Evolutionary conservation across 331 rosid species (phyloP).

Genomic region (Pyracantha coccinea): DNA sequence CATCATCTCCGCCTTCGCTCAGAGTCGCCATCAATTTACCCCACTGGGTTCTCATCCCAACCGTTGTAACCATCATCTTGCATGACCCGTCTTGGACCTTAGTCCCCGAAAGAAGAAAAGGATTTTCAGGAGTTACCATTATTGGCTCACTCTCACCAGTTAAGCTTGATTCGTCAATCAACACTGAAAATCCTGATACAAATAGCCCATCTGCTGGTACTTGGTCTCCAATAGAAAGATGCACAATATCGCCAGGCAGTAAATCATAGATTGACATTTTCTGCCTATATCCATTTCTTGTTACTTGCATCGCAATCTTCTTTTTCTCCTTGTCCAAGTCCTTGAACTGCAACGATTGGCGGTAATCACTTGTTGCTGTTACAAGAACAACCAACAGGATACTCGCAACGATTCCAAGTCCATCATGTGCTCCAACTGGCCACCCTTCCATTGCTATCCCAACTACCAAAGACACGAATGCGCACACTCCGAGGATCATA

Average conservation of each 20-base stretch:
- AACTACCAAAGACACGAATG: slow-evolving; percentile 69
- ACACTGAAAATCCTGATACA: slow-evolving; percentile 77
- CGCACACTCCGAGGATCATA: slow-evolving; percentile 88
- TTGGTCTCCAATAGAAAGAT: slow-evolving; percentile 86
- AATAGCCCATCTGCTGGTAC: slow-evolving; percentile 95
- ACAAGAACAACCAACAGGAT: slow-evolving; percentile 90
- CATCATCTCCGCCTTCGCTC: slow-evolving; percentile 98
- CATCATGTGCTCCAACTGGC: slow-evolving; percentile 98
- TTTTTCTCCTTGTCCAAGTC: slow-evolving; percentile 97
- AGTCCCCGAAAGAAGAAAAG: slow-evolving; percentile 94
- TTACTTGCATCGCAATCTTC: slow-evolving; percentile 85
- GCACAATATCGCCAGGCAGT: slow-evolving; percentile 94
- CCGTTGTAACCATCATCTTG: slow-evolving; percentile 95
- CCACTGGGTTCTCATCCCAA: slow-evolving; percentile 99
- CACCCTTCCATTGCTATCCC: slow-evolving; percentile 90
- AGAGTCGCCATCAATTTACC: slow-evolving; percentile 96
- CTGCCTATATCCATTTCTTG: slow-evolving; percentile 84
- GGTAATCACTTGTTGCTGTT: slow-evolving; percentile 92
- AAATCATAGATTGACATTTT: slow-evolving; percentile 88
- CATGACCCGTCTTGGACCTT: slow-evolving; percentile 98
- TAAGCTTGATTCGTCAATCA: slow-evolving; percentile 85
- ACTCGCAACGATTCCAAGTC: slow-evolving; percentile 95
- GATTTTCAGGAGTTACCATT: slow-evolving; percentile 59
- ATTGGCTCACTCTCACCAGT: slow-evolving; percentile 97
- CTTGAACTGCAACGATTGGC: slow-evolving; percentile 90